Conservation (phyloP, 2,329 filamentous ascomycete species). For the Escovopsis sp. region DNA sequence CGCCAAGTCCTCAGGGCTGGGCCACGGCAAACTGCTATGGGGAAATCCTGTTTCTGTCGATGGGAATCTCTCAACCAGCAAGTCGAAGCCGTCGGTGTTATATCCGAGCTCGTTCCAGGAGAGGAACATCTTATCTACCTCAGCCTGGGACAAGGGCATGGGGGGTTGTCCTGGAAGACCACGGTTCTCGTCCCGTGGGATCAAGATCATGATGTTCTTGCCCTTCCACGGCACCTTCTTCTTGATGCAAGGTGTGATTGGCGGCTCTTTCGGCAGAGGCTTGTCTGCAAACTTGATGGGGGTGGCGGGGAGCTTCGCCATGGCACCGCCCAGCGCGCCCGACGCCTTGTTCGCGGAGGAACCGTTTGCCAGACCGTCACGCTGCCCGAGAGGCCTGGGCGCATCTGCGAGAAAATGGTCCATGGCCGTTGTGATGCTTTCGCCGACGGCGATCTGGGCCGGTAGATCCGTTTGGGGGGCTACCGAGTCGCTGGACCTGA, state of each 20-base stretch:
- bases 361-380: conserved; percentile 1
- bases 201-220: conserved; percentile 55
- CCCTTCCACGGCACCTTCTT: conserved; percentile 64
- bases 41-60: conserved; percentile 27
- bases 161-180: conserved; percentile 40
- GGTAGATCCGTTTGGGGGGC: conserved; percentile 14
- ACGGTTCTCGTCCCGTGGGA: conserved; percentile 53
- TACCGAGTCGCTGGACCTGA: conserved; percentile 22
- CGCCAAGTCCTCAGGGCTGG: conserved; percentile 41
- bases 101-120: conserved; percentile 58
- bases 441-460: conserved; percentile 18
- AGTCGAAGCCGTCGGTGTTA: conserved; percentile 50
- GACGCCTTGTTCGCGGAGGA: conserved; percentile 1
- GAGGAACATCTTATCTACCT: conserved; percentile 45
- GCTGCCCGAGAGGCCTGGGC: neutral
- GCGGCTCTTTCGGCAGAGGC: conserved; percentile 22
- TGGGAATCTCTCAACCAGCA: conserved; percentile 31
- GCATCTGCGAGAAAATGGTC: conserved; percentile 1
- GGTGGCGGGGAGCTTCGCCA: conserved; percentile 17
- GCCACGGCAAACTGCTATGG: conserved; percentile 57
- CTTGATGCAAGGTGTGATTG: conserved; percentile 40
- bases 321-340: conserved; percentile 10
- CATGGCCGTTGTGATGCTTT: conserved; percentile 13
- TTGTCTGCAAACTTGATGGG: conserved; percentile 21
- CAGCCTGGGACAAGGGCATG: conserved; percentile 36